Base-by-base conservation (phyloP, 306 rosid species). In the Lathyrus sativus region DNA sequence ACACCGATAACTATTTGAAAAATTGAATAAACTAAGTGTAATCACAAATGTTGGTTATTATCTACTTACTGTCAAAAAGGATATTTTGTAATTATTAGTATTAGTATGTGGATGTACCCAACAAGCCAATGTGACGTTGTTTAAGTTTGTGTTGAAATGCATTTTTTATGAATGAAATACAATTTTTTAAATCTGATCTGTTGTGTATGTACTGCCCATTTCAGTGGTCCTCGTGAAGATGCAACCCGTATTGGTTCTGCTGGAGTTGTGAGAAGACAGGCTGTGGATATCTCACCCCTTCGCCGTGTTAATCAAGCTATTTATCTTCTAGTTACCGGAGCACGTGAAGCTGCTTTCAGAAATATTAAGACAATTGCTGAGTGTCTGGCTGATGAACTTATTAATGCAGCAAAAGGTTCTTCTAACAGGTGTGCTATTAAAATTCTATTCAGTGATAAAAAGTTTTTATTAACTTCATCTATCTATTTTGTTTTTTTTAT, bases 201-300 rank as follows among this genome's bases (percentile, higher is more conserved):
- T 48, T 14, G 1, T 39, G 1, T 35, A 28, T 9, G 48, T 53
- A 7, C 9, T 45, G 11, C 3, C 1, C 58, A 9, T 33, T 61
- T 19, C 42, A 86, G 91, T 76, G 91, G 91, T 14, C 91, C 91
- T 1, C 88, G 91, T 58, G 91, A 86, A 74, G 90, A 86, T 71
- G 90, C 90, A 10, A 83, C 90, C 4, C 70, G 90, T 37, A 86
- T 86, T 70, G 91, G 91, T 14, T 83, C 88, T 58, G 91, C 91
- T 68, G 91, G 91, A 22, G 91, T 86, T 55, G 88, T 86, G 2
- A 86, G 91, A 65, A 77, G 91, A 35, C 91, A 86, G 50, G 91
- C 91, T 18, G 91, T 86, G 13, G 91, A 86, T 83, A 86, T 86
- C 54, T 86, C 91, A 7, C 91, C 91, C 9, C 75, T 86, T 5